Evolutionary conservation across 176 grass and related monocot genomes (phyloP).

Genomic region (Typha latifolia): DNA sequence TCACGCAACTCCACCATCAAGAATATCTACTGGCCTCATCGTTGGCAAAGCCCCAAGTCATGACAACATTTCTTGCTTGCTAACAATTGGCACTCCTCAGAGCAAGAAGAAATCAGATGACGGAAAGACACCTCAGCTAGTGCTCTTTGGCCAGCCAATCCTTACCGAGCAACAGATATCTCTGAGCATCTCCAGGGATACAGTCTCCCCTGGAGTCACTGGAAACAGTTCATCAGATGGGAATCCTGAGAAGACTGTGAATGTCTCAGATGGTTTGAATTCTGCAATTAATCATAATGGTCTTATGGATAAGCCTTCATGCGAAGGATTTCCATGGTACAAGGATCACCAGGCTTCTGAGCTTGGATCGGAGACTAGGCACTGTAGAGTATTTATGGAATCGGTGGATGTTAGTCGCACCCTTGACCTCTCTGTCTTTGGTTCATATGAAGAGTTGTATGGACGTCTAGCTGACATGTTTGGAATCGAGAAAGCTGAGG

Average conservation of each 20-base stretch:
- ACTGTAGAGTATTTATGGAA: constrained; percentile 91
- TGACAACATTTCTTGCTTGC: constrained; percentile 8
- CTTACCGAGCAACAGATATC: constrained; percentile 70
- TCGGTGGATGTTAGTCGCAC: constrained; percentile 88
- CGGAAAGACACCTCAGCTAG: constrained; percentile 32
- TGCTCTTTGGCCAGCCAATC: constrained; percentile 70
- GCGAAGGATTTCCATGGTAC: background rate
- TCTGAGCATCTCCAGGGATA: constrained; percentile 2
- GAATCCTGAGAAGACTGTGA: constrained; percentile 42
- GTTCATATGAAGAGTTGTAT: constrained; percentile 80
- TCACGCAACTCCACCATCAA: background rate
- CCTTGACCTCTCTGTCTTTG: constrained; percentile 60
- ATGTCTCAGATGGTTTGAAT: constrained; percentile 43
- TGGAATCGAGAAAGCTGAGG: constrained; percentile 52
- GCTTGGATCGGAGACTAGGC: constrained; percentile 27
- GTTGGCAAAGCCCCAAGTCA: constrained; percentile 11
- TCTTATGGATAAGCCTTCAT: constrained; percentile 18
- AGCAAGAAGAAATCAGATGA: constrained; percentile 26
- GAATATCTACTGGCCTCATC: constrained; percentile 27
- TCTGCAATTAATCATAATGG: constrained; percentile 58
- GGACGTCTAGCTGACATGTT: constrained; percentile 80
- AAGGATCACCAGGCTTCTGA: background rate
- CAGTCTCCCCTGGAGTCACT: constrained; percentile 7
- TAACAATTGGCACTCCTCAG: constrained; percentile 11
- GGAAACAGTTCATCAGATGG: constrained; percentile 33